A percentile compares a stretch with the other conserved stretches of the same genome.
These are phyloP conservation scores for Cystobasidium tubakii DNA, from an alignment of 768 basidiomycete genomes.

Conservation along the genomic window DNA sequence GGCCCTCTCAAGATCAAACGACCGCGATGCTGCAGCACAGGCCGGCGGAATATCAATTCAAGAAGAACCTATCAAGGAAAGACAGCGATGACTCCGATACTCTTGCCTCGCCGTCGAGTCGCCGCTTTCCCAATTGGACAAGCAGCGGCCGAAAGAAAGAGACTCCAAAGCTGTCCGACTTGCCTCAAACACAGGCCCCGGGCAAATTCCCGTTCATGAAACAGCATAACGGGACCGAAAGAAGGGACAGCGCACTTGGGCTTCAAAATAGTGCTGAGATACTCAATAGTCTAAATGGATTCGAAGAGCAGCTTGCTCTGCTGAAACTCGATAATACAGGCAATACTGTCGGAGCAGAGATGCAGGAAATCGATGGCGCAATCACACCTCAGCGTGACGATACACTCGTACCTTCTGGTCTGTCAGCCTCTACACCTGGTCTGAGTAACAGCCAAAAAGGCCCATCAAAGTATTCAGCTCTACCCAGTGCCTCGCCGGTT, in stretches of 20 bases:
- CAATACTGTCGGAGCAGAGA: neutral
- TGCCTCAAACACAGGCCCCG: too few species aligned
- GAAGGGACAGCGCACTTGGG: neutral
- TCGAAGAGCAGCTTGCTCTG: slow-evolving; percentile 13
- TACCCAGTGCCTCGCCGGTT: neutral
- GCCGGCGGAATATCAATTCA: neutral
- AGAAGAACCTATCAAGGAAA: neutral
- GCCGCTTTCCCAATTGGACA: neutral
- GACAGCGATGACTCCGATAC: neutral
- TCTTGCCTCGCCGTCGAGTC: neutral
- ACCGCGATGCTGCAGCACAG: neutral
- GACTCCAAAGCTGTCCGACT: too few species aligned
- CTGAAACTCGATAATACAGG: neutral
- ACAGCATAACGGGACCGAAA: neutral
- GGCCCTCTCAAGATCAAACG: neutral
- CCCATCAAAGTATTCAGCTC: neutral
- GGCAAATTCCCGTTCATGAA: neutral
- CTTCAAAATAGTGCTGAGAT: slow-evolving; percentile 7
- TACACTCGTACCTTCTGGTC: neutral
- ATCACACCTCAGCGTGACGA: neutral
- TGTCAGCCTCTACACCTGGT: neutral
- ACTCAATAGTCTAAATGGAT: neutral
- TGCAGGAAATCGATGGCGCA: neutral
- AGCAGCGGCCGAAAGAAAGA: neutral
- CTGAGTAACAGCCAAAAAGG: neutral